Evolutionary conservation across 2,329 filamentous ascomycete species (phyloP), one percentile per base, ranked within the genome.

Genomic region (Scedosporium minutisporum): DNA sequence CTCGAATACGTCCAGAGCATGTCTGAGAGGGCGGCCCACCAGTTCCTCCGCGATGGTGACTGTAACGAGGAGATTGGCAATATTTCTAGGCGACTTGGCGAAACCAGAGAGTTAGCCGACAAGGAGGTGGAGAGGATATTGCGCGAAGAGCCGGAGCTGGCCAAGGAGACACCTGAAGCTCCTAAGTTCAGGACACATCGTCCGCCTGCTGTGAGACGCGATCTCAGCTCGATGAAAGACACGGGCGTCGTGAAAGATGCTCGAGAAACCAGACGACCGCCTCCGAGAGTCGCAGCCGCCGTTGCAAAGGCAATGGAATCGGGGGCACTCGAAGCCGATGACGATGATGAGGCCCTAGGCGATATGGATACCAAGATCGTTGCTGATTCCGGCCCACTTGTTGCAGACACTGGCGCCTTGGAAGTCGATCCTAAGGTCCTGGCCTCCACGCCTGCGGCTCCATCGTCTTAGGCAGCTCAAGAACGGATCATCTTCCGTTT

Each of bases 1-100:
- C 78, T 97, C 27, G 92, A 96, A 71, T 84, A 85, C 66, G 89
- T 91, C 4, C 91, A 96, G 72, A 82, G 82, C 63, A 84, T 92
- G 68, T 96, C 90, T 71, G 93, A 97, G 75, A 87, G 87, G 62
- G 93, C 89, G 2, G 93, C 93, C 0, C 92, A 96, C 70, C 90
- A 96, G 69, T 91, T 95, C 65, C 79, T 97, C n/a, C 86, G 93
- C 25, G 89, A 92, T 61, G 93, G 92, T 10, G 88, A 95, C 69
- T 96, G 93, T 74, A 82, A 79, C n/a, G 82, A 85, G 18, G 91
- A 96, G 72, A 82, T 96, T 46, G 78, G 80, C 27, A 87, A 85
- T 57, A 88, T 93, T 61, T 84, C 86, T 69, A 78, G 80, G 63
- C 84, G 85, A 16, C 82, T 96, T 53, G 75, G 76, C 7, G 81